Evolutionary conservation across 176 grass and related monocot genomes (phyloP).

Genomic region (Guadua angustifolia): DNA sequence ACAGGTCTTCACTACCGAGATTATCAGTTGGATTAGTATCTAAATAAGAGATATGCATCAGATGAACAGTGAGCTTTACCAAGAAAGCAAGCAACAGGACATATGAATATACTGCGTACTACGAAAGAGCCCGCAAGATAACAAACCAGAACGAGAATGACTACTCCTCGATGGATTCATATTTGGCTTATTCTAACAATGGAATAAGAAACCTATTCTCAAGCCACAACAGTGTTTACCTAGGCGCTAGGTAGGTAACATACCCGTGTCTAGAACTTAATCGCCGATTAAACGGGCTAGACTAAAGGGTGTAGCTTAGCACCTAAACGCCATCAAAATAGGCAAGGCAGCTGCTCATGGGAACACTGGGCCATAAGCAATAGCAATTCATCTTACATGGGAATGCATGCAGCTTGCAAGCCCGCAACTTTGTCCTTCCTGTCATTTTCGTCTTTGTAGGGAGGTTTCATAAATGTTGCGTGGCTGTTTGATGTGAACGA

Average conservation of each 20-base stretch:
- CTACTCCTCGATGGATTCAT: neutral
- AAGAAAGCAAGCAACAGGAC: slow-evolving; percentile 4
- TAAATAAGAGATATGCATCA: neutral
- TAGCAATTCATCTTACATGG: neutral
- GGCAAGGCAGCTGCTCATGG: too few species aligned
- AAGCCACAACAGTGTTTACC: neutral
- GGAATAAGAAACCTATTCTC: neutral
- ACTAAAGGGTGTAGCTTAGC: too few species aligned
- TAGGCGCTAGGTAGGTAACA: too few species aligned
- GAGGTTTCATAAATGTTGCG: too few species aligned
- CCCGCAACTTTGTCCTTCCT: too few species aligned
- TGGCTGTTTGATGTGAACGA: too few species aligned
- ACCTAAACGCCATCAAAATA: too few species aligned
- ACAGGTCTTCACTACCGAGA: neutral
- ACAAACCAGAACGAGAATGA: neutral
- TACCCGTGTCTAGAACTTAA: too few species aligned
- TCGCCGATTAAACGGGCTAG: too few species aligned
- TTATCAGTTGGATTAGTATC: neutral
- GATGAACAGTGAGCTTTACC: slow-evolving; percentile 3
- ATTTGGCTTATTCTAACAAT: too few species aligned
- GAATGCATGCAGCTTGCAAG: neutral
- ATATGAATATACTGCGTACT: neutral
- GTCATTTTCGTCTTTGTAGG: too few species aligned
- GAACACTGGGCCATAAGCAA: neutral
- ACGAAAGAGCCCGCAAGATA: neutral